Evolutionary conservation across 2,329 filamentous ascomycete species (phyloP), one percentile per base, ranked within the genome.

Genomic region (Cordyceps militaris): DNA sequence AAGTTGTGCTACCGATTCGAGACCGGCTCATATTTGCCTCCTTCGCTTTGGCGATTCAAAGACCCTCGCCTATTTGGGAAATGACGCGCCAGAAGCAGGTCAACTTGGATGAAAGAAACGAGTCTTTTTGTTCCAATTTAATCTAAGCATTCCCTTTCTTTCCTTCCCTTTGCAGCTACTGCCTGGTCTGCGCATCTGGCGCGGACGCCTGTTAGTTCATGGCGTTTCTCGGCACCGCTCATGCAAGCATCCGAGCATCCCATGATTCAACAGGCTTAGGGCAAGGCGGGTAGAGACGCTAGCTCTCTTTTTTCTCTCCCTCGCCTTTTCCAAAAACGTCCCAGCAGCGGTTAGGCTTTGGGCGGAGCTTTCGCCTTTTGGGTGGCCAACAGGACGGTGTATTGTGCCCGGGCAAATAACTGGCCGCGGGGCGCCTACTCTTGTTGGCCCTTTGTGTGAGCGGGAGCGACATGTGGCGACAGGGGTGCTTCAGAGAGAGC

Each of bases 391-490:
- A 46, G 44, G 32, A 48, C 44, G 23, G 43, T 32, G 34, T 56
- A 21, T 56, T 48, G 43, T 56, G 32, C 32, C 53, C 34, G 44
- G 53, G 21, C 42, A 13, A 40, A 40, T 11, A 30, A 19, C 40
- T 28, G 43, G 30, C 16, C 24, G 21, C 21, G n/a, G 28, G 40
- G 28, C 21, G 38, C 50, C n/a, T 36, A 13, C 34, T 36, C 34
- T 36, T 49, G 13, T n/a, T 56, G n/a, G 24, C 19, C 32, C 26
- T 56, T 49, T 42, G 44, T n/a, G n/a, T n/a, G n/a, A n/a, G 32
- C 53, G 53, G 53, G 53, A 56, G 44, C 30, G 34, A 40, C 53
- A 49, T 48, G 53, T 56, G 53, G 53, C 53, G 24, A 42, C 53
- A 56, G 53, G 53, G 53, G 53, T 48, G 24, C 2, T n/a, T 13